Conservation (phyloP, 768 basidiomycete genomes). For the Inosperma sp. region DNA sequence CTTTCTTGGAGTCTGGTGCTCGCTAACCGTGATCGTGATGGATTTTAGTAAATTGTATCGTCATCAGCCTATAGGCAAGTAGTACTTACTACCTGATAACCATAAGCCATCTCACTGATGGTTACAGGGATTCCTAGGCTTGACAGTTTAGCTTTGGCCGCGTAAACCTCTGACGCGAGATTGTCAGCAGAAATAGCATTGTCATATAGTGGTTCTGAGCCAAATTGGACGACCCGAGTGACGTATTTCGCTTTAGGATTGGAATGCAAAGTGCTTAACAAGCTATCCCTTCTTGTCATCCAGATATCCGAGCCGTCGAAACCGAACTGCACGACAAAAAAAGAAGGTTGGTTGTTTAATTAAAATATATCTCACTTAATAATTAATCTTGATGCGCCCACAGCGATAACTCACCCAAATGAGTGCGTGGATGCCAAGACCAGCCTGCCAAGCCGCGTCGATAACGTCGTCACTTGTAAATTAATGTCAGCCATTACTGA, state of each 20-base stretch:
- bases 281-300: slow-evolving; percentile 47
- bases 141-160: slow-evolving; percentile 46
- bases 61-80: too few species aligned
- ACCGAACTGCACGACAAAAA: slow-evolving; percentile 38
- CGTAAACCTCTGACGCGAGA: slow-evolving; percentile 48
- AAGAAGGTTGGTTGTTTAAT: not conserved
- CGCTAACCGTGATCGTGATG: slow-evolving; percentile 45
- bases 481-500: not conserved
- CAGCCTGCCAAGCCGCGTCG: slow-evolving; percentile 62
- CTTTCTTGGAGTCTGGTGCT: too few species aligned
- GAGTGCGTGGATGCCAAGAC: slow-evolving; percentile 65
- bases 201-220: slow-evolving; percentile 67
- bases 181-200: slow-evolving; percentile 43
- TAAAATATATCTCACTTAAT: too few species aligned
- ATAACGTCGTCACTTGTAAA: slow-evolving; percentile 48
- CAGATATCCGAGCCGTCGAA: slow-evolving; percentile 46
- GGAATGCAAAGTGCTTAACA: slow-evolving; percentile 49
- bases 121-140: slow-evolving; percentile 61
- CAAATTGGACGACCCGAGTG: slow-evolving; percentile 63
- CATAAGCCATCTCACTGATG: slow-evolving; percentile 61
- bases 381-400: too few species aligned
- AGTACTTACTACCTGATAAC: slow-evolving; percentile 44
- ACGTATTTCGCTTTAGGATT: slow-evolving; percentile 63
- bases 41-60: too few species aligned
- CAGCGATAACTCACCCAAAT: slow-evolving; percentile 50